These are phyloP conservation scores for Stenogyne calaminthoides DNA, from an alignment of 305 asterid species.

Conservation along the genomic window DNA sequence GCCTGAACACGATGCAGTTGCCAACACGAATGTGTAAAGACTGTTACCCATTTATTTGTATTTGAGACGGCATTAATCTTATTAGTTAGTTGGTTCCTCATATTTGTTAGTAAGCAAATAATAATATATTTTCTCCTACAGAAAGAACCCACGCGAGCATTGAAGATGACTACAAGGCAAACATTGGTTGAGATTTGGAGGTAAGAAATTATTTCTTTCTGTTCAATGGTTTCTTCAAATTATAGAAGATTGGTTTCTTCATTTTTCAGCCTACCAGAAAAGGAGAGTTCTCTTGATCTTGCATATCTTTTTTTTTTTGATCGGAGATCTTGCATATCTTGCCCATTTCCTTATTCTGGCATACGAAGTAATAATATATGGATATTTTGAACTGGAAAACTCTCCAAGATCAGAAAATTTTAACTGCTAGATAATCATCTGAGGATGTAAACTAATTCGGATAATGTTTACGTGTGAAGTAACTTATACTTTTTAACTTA, in stretches of 20 bases:
- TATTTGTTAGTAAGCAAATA: background rate
- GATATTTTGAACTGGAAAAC: too few species aligned
- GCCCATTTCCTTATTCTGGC: too few species aligned
- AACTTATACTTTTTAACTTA: background rate
- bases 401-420: too few species aligned
- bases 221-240: background rate
- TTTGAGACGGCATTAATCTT: background rate
- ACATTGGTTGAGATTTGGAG: conserved; percentile 84
- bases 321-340: too few species aligned
- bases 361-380: background rate
- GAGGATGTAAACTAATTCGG: background rate
- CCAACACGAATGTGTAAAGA: background rate
- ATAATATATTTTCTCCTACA: conserved; percentile 21
- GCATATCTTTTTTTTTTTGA: too few species aligned
- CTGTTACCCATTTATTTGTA: background rate
- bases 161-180: conserved; percentile 72
- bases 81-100: background rate
- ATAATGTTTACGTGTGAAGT: background rate
- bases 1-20: background rate
- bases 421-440: background rate
- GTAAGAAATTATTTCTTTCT: conserved; percentile 32
- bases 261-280: background rate
- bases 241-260: background rate
- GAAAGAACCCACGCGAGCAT: conserved; percentile 75
- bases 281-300: too few species aligned